Conservation (phyloP, 768 basidiomycete species). For the Leccinum subgranulosum region DNA sequence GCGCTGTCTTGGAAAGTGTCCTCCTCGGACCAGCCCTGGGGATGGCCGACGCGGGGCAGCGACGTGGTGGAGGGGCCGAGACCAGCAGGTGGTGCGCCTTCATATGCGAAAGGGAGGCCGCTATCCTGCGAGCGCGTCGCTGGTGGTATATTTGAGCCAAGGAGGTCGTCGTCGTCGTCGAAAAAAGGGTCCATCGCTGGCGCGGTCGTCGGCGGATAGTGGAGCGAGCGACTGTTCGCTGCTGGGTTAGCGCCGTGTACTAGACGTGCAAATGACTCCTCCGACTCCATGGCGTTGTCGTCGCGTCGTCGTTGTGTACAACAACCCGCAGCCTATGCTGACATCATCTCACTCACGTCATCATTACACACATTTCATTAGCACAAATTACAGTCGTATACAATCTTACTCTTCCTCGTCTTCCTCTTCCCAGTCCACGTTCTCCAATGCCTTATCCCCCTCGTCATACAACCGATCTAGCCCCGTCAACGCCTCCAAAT, state of each 20-base stretch:
- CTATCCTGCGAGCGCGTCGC: constrained; percentile 47
- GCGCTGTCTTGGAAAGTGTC: constrained; percentile 46
- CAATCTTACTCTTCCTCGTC: constrained; percentile 16
- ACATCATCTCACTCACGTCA: constrained; percentile 2
- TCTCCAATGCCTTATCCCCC: constrained; percentile 67
- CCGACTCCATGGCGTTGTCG: constrained; percentile 20
- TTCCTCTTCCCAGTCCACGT: constrained; percentile 75
- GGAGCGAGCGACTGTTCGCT: constrained; percentile 16
- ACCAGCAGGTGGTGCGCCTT: constrained; percentile 63
- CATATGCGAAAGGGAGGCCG: constrained; percentile 53
- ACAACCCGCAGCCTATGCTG: not conserved
- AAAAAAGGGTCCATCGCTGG: constrained; percentile 70
- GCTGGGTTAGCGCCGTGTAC: constrained; percentile 29
- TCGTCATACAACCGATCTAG: constrained; percentile 75
- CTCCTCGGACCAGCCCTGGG: constrained; percentile 75
- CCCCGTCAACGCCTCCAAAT: constrained; percentile 73
- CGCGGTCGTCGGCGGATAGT: constrained; percentile 52
- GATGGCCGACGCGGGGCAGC: constrained; percentile 38
- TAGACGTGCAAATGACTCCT: constrained; percentile 29
- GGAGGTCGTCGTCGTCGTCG: constrained; percentile 68
- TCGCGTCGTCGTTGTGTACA: constrained; percentile 5
- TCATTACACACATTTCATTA: not conserved
- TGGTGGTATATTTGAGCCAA: constrained; percentile 10
- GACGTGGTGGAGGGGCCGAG: constrained; percentile 47
- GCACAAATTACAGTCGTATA: not conserved